Base-by-base conservation (phyloP, 352 stramenopile genomes). In the Phytophthora cryptogea region DNA sequence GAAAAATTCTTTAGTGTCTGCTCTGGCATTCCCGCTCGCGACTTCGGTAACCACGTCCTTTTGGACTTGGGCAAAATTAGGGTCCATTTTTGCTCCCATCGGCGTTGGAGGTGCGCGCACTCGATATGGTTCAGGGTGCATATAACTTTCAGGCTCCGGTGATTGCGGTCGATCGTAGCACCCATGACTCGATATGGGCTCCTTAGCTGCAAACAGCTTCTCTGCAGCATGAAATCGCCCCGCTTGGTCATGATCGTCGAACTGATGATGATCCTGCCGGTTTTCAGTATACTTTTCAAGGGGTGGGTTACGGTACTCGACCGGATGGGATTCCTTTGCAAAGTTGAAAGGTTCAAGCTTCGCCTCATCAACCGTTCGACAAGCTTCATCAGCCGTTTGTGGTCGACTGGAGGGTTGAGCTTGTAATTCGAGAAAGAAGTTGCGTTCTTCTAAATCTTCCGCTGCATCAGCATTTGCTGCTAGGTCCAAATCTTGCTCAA, bases 141-240 rank as follows among this genome's bases (percentile, higher is more conserved):
- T 50, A 33, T 44, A 63, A 13, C 4, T 26, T 30, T 73, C 39
- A 53, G 44, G 41, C 11, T 59, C 31, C 2, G 60, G 54, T 9
- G 48, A 55, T 41, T 49, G 41, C 6, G 54, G 55, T 54, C 36
- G 59, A 11, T 50, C 54, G 32, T 70, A 59, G 47, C 30, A 50
- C n/a, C 23, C 46, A 32, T 48, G 46, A 16, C 26, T 42, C 36
- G 31, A 32, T n/a, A 28, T 31, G 42, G 16, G 20, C 17, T 68
- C 33, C 26, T 58, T 65, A 13, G 41, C 30, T 36, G 59, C 54
- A 62, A 70, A 70, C 6, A 70, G 32, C n/a, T 63, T 68, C 42
- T 72, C 68, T 59, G 68, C 63, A 44, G 50, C 51, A 59, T 70
- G 45, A 57, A 73, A 76, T 28, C 64, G 68, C 9, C 45, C 42